phyloP scores from a whole-genome alignment of 257 asterid species.

The Scutellaria barbata region DNA sequence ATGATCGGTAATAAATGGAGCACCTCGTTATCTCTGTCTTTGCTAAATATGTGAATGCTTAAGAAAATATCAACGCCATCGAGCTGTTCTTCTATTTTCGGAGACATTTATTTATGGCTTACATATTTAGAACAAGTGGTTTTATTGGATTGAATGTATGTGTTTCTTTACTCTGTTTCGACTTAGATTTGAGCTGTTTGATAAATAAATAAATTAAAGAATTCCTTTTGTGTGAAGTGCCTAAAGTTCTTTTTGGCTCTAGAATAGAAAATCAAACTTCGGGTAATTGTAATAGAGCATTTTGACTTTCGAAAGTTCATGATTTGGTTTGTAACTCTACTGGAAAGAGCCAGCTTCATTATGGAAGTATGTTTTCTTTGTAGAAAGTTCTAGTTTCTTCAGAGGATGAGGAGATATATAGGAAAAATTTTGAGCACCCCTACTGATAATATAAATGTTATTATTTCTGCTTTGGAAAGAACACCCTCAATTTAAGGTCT shows the following conservation, averaged over 20 bases:
- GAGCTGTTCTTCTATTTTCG: neutral
- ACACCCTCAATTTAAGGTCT: conserved; percentile 11
- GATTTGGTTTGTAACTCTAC: neutral
- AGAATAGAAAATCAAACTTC: conserved; percentile 6
- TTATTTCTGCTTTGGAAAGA: conserved; percentile 5
- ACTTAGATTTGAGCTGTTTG: conserved; percentile 8
- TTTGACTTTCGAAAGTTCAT: neutral
- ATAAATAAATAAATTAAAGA: neutral
- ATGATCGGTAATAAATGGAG: conserved; percentile 15
- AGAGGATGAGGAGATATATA: neutral
- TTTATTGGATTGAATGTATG: conserved; percentile 15
- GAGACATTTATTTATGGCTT: conserved; percentile 7
- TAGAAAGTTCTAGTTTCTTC: neutral
- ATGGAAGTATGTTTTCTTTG: conserved; percentile 1
- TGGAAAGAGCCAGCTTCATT: conserved; percentile 19
- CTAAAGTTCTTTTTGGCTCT: conserved; percentile 16
- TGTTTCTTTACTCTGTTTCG: neutral
- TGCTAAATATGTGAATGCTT: neutral
- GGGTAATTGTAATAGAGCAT: neutral
- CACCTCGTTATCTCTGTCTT: neutral
- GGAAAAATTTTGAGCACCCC: neutral
- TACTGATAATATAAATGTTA: neutral
- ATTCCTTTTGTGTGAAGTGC: neutral
- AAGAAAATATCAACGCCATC: neutral
- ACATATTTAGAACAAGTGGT: neutral